Evolutionary conservation across 345 rosid genomes (phyloP).

Genomic region (Trapa incisa): DNA sequence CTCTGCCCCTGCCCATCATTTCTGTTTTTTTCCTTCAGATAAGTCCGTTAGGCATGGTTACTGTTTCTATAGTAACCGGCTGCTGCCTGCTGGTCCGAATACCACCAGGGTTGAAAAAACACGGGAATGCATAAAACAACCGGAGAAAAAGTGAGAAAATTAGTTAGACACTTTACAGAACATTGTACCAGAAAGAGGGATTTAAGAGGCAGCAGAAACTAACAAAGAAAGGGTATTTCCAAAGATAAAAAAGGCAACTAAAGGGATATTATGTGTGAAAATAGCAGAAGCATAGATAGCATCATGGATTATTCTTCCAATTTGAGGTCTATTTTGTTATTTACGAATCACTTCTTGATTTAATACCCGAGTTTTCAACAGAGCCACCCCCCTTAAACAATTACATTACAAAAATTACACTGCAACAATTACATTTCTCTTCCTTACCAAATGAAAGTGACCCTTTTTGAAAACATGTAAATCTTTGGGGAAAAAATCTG

Average conservation of each 20-base stretch:
- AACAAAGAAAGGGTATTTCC: background rate
- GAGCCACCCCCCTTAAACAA: too few species aligned
- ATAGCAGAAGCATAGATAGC: too few species aligned
- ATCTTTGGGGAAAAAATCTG: background rate
- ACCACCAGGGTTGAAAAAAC: background rate
- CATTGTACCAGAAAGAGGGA: background rate
- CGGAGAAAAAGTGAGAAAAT: background rate
- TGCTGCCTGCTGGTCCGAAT: constrained; percentile 2
- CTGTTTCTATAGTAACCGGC: background rate
- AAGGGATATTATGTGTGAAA: background rate
- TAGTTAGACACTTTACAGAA: background rate
- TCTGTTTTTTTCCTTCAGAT: too few species aligned
- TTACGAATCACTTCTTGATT: too few species aligned
- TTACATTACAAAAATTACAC: too few species aligned
- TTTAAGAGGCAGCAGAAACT: too few species aligned
- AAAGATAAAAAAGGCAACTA: background rate
- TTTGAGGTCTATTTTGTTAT: background rate
- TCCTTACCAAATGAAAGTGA: background rate
- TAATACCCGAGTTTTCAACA: too few species aligned
- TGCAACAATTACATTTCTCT: too few species aligned
- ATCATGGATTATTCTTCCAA: background rate
- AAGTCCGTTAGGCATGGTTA: background rate
- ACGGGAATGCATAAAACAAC: background rate
- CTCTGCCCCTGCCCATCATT: too few species aligned
- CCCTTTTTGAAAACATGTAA: background rate